These are phyloP conservation scores for Spizellomyces punctatus DNA, from an alignment of 192 early-diverging fungal species.

Conservation along the genomic window DNA sequence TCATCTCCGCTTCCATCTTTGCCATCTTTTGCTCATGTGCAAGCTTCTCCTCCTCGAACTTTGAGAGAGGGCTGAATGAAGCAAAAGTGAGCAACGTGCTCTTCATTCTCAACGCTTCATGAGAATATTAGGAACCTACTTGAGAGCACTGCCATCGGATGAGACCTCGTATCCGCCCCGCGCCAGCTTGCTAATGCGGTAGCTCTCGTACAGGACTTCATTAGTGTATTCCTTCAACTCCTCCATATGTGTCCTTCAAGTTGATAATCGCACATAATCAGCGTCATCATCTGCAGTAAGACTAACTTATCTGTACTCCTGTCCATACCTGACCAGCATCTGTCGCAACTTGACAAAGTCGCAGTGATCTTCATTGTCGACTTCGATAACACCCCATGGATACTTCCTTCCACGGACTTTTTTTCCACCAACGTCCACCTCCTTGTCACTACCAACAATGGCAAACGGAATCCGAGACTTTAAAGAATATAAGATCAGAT, in stretches of 20 bases:
- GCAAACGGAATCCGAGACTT: conserved; percentile 62
- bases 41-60: conserved; percentile 90
- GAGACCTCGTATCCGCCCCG: conserved; percentile 41
- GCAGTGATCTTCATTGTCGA: conserved; percentile 66
- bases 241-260: conserved; percentile 77
- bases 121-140: neutral
- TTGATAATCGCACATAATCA: neutral
- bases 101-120: neutral
- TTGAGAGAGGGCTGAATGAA: conserved; percentile 44
- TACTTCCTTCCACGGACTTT: conserved; percentile 63
- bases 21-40: conserved; percentile 93
- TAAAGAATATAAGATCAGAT: neutral
- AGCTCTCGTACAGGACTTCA: conserved; percentile 65
- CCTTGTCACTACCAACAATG: conserved; percentile 62
- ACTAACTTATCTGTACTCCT: neutral
- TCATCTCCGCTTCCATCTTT: conserved; percentile 99
- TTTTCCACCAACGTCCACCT: conserved; percentile 54
- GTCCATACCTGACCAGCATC: conserved; percentile 51
- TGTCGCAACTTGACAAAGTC: conserved; percentile 64
- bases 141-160: conserved; percentile 6
- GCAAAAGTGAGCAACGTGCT: neutral
- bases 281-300: neutral
- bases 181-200: conserved; percentile 55
- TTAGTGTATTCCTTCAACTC: conserved; percentile 67
- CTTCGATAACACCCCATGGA: conserved; percentile 65